A percentile compares a stretch with the other conserved stretches of the same genome.
Conservation (phyloP, 768 basidiomycete species). For the Phlegmacium glaucopus region DNA sequence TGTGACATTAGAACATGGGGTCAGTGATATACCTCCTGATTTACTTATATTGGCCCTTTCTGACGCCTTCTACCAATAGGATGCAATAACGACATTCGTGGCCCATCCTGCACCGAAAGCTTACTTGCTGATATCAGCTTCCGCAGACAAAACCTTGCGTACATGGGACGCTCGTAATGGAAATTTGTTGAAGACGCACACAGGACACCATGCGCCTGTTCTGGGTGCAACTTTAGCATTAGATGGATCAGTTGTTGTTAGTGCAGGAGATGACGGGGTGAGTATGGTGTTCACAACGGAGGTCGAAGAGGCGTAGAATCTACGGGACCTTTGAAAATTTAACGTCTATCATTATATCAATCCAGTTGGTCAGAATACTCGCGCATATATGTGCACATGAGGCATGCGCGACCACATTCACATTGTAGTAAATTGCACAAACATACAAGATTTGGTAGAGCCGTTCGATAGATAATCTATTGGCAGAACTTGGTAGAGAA, state of each 20-base stretch:
- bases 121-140: constrained; percentile 79
- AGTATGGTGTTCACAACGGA: constrained; percentile 82
- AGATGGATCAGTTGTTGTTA: constrained; percentile 71
- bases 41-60: constrained; percentile 1
- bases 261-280: constrained; percentile 86
- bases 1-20: constrained; percentile 78
- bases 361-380: background rate
- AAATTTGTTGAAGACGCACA: constrained; percentile 69
- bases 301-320: constrained; percentile 31
- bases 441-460: too few species aligned
- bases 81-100: constrained; percentile 80
- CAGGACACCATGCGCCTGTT: constrained; percentile 77
- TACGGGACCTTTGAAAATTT: background rate
- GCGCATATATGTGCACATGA: too few species aligned
- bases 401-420: too few species aligned
- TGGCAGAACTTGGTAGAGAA: too few species aligned
- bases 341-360: background rate
- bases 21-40: constrained; percentile 31
- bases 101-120: constrained; percentile 71
- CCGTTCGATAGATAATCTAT: too few species aligned
- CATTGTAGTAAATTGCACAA: too few species aligned
- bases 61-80: constrained; percentile 42
- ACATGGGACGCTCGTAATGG: constrained; percentile 96
- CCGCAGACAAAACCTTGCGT: constrained; percentile 80
- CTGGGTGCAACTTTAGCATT: constrained; percentile 71